Evolutionary conservation across 352 stramenopile genomes (phyloP), one percentile per base, ranked within the genome.

Genomic region (Phytophthora syringae): DNA sequence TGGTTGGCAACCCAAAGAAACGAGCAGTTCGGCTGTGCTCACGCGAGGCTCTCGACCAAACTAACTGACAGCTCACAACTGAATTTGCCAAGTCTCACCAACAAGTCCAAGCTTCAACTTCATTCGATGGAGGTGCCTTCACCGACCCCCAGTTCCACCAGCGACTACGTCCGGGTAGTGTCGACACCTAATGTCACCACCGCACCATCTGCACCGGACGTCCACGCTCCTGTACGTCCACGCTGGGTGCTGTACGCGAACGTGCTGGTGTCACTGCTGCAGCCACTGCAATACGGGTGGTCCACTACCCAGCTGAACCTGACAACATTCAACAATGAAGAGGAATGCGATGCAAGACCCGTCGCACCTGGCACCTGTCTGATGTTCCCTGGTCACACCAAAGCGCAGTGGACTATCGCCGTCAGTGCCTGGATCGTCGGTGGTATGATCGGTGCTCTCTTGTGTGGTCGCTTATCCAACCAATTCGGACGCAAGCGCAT

Each of bases 331-430:
- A 74, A 79, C 53, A 64, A 76, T 51, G 57, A 79, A 44, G 49
- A 63, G 39, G 68, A 65, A 24, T 88, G 79, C 30, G 52, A 77
- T 10, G 67, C 61, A 0, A 67, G 58, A 22, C 79, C 77, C 5
- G 70, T 86, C 1, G 48, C 28, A 7, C 32, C 51, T 5, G 75
- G 67, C 27, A 80, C 68, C n/a, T 88, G 80, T 55, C 49, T 86
- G n/a, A 79, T 89, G 64, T 89, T 89, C 56, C 74, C 78, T 10
- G 75, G 74, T 11, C 81, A 88, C 65, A 68, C 79, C 3, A 56
- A 62, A 6, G 51, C 36, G 11, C 54, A 88, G 43, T 90, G 72
- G 72, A 81, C 66, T 18, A 76, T 70, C 28, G 72, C 75, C 21
- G 67, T 85, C 16, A 84, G 80, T 55, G 70, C 60, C 16, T 64